phyloP scores from a whole-genome alignment of 805 yeast species.

The Kuraishia ogatae region DNA sequence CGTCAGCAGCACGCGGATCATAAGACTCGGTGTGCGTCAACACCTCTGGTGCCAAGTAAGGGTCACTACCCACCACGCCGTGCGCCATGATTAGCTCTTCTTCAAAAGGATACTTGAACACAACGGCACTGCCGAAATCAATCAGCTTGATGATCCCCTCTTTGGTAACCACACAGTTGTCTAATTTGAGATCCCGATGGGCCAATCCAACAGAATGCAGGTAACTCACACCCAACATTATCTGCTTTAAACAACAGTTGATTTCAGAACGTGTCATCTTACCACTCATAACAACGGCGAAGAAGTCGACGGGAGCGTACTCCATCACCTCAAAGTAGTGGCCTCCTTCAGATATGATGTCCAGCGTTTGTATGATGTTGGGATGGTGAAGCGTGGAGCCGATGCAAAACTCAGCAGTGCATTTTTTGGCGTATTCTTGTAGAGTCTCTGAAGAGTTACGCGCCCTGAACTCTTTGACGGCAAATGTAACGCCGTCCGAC shows the following conservation, averaged over 20 bases:
- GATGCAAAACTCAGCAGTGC: constrained; percentile 83
- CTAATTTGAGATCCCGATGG: constrained; percentile 75
- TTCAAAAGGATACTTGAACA: constrained; percentile 70
- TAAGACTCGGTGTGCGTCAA: constrained; percentile 42
- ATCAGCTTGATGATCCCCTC: constrained; percentile 71
- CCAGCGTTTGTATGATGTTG: constrained; percentile 70
- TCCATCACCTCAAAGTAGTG: constrained; percentile 81
- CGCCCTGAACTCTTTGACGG: constrained; percentile 76
- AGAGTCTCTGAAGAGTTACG: constrained; percentile 60
- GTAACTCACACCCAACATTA: constrained; percentile 63
- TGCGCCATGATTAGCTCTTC: constrained; percentile 50
- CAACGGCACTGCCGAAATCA: constrained; percentile 81
- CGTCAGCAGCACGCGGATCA: constrained; percentile 73
- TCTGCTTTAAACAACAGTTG: constrained; percentile 73
- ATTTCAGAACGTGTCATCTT: constrained; percentile 75
- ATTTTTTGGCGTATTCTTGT: constrained; percentile 76
- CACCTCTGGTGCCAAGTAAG: constrained; percentile 82
- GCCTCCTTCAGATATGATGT: constrained; percentile 58
- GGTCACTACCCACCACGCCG: constrained; percentile 82
- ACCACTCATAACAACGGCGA: constrained; percentile 83
- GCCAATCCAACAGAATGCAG: constrained; percentile 74
- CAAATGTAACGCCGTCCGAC: constrained; percentile 63
- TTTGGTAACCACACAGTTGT: constrained; percentile 70
- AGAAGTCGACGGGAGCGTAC: constrained; percentile 77
- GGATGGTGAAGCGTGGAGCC: constrained; percentile 80